Evolutionary conservation across 371 early-diverging fungal genomes (phyloP).

Genomic region (Mycotypha africana): DNA sequence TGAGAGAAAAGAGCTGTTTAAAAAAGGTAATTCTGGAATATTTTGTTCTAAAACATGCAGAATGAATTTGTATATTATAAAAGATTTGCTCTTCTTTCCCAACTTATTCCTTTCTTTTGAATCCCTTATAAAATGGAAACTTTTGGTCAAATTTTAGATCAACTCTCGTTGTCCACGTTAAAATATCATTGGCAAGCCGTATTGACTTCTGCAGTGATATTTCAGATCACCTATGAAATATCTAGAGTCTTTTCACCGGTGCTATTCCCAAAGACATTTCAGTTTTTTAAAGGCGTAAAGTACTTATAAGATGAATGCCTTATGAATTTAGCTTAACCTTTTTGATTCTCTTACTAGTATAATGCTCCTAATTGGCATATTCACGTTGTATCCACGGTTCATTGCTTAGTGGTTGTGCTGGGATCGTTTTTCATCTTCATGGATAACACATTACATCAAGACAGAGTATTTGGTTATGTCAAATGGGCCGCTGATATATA

Average conservation of each 20-base stretch:
- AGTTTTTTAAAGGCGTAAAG: constrained; percentile 47
- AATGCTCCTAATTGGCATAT: constrained; percentile 67
- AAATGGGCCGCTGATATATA: constrained; percentile 68
- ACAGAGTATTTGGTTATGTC: constrained; percentile 77
- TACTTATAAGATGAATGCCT: neutral
- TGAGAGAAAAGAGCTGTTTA: no score
- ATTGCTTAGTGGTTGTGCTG: constrained; percentile 48
- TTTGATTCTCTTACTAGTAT: constrained; percentile 17
- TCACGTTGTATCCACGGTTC: constrained; percentile 66
- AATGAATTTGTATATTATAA: no score
- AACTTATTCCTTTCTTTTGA: no score
- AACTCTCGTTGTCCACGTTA: constrained; percentile 27
- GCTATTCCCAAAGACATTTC: constrained; percentile 60
- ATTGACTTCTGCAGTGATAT: constrained; percentile 36
- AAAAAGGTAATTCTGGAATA: no score
- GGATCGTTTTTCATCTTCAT: constrained; percentile 54
- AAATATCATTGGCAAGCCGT: constrained; percentile 40
- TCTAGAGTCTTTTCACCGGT: constrained; percentile 52
- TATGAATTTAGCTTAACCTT: neutral
- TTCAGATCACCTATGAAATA: constrained; percentile 47
- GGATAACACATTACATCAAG: constrained; percentile 54
- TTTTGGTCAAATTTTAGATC: constrained; percentile 22
- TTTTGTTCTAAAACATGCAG: no score
- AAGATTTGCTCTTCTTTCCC: no score
- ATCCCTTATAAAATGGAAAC: no score